A percentile compares a stretch with the other conserved stretches of the same genome.
Conservation (phyloP, 257 asterid genomes). For the Misopates orontium region DNA sequence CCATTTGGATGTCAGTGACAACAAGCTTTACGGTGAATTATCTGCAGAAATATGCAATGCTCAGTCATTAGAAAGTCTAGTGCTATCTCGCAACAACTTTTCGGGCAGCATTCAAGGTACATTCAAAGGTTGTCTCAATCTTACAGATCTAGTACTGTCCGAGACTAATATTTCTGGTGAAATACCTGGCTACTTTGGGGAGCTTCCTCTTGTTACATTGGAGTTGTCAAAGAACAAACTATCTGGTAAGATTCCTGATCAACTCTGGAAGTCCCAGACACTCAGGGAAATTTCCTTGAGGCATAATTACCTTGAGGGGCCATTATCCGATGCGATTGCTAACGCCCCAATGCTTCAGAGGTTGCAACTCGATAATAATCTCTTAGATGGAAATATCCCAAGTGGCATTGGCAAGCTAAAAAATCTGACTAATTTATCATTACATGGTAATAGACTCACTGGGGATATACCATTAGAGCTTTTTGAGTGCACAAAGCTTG, state of each 20-base stretch:
- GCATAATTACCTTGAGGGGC: conserved; percentile 55
- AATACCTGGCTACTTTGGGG: conserved; percentile 63
- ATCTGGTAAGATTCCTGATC: conserved; percentile 60
- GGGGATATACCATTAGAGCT: conserved; percentile 68
- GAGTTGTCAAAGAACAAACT: conserved; percentile 61
- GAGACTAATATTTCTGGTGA: conserved; percentile 60
- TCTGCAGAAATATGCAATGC: conserved; percentile 56
- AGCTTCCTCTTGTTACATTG: conserved; percentile 51
- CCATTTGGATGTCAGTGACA: conserved; percentile 51
- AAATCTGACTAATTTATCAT: conserved; percentile 71
- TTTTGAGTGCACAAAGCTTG: conserved; percentile 60
- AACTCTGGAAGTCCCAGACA: conserved; percentile 66
- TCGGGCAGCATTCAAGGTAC: conserved; percentile 49
- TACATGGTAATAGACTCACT: conserved; percentile 59
- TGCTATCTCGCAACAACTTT: conserved; percentile 55
- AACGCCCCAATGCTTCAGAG: conserved; percentile 42
- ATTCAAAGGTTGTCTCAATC: conserved; percentile 50
- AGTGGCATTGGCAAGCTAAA: conserved; percentile 50
- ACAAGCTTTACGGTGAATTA: conserved; percentile 61
- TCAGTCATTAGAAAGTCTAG: conserved; percentile 38
- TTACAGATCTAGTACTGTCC: conserved; percentile 58
- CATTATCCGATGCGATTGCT: conserved; percentile 38
- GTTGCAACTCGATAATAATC: conserved; percentile 62
- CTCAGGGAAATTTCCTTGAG: conserved; percentile 54
- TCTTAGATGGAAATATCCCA: conserved; percentile 63